phyloP scores from a whole-genome alignment of 306 rosid genomes.

The Vigna mungo region DNA sequence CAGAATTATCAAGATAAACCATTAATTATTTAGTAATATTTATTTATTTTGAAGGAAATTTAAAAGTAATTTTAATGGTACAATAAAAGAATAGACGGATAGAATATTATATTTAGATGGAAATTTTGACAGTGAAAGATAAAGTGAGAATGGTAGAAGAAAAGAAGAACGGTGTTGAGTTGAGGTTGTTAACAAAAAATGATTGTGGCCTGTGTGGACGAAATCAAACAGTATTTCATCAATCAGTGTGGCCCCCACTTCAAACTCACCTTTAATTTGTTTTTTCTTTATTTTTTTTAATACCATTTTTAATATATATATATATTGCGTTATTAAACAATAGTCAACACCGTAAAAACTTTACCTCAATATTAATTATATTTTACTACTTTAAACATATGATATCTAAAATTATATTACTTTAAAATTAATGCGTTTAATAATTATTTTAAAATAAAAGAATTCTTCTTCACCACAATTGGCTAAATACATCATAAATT shows the following conservation, averaged over 20 bases:
- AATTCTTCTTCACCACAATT: no score
- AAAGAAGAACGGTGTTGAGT: conserved; percentile 41
- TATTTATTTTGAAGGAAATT: background rate
- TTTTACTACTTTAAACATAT: no score
- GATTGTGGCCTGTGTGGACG: conserved; percentile 61
- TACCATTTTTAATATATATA: background rate
- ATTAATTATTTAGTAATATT: background rate
- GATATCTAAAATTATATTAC: no score
- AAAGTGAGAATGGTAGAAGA: no score
- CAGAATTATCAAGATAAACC: no score
- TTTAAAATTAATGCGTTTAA: no score
- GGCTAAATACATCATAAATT: no score
- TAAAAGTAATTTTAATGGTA: background rate
- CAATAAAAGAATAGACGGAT: background rate
- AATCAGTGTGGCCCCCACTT: conserved; percentile 53
- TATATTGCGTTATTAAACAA: no score
- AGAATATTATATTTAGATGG: background rate
- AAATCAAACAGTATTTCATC: conserved; percentile 49
- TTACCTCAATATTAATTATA: no score
- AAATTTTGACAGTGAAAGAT: background rate
- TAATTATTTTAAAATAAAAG: no score
- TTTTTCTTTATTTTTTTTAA: background rate
- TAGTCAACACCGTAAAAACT: no score
- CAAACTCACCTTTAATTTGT: conserved; percentile 17
- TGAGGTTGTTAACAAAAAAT: conserved; percentile 57